Base-by-base conservation (phyloP, 1,139 yeast species). In the Hyphopichia pseudoburtonii region DNA sequence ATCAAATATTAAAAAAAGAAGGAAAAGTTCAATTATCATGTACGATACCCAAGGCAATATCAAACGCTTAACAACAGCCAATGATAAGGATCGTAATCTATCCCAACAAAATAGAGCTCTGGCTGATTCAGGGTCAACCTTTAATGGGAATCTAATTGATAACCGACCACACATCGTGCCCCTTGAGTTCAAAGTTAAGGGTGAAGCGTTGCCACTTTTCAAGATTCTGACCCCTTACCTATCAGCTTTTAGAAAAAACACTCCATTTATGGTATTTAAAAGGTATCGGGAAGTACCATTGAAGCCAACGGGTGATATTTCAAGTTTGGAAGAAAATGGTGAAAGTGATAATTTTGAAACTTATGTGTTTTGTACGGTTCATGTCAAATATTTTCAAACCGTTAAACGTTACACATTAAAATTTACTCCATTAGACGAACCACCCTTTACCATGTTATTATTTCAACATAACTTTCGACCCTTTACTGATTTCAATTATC, bases 381-480 rank as follows among this genome's bases (percentile, higher is more conserved):
- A 57, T 34, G 41, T 58, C 21, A 70, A 62, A 42, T 55, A 51
- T 35, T 56, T 57, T 33, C 60, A 53, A 21, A 44, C 46, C 14
- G 52, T 59, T n/a, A 56, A 62, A 38, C 44, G 76, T 18, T 59
- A 59, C 34, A 56, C 50, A 2, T 59, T 67, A 40, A 53, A 46
- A 7, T 66, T 67, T 45, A 45, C 40, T n/a, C 55, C 58, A 5
- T 44, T 42, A 4, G 44, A 44, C 5, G 45, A 42, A 7, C 35
- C 41, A 8, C 21, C 41, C 6, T 59, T 66, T 41, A 58, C 54
- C 32, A 43, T 70, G 4, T 32, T 64, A 6, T 45, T 61, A 38
- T 70, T 68, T 40, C 66, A 66, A 47, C 63, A 66, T 48, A 63
- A 62, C 36, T 59, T 51, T 42, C 56, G 61, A 36, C 72, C 76